Evolutionary conservation across 2,329 filamentous ascomycete species (phyloP), one percentile per base, ranked within the genome.

Genomic region (Pseudocercospora fuligena): DNA sequence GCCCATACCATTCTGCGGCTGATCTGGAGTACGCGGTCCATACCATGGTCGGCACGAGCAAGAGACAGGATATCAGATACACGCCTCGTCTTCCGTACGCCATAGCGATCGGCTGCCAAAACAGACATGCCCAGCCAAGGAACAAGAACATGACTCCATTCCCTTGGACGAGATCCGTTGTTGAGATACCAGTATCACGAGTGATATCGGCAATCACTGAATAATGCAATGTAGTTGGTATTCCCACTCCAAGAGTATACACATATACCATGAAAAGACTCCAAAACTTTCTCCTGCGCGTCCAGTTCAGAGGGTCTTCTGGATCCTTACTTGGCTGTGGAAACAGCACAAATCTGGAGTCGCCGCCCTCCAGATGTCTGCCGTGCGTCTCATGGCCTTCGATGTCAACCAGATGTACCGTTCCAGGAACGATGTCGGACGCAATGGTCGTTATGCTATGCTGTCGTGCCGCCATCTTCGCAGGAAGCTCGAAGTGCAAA

Each of bases 61-160:
- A 59, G 5, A 68, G 56, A 5, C 59, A 66, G 0, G 69, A 72
- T 5, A 73, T 57, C 14, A 76, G 46, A 54, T 76, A 76, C 1
- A 73, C 69, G 2, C 70, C 58, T 11, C 74, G 65, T 36, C 72
- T 67, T 23, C 82, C 82, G 72, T 80, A 83, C 51, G 81, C 79
- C 68, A 82, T 70, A 1, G 82, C 80, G 61, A 83, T 78, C 0
- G 82, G 80, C 66, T 84, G 82, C 82, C 82, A 84, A 59, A 83
- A 79, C 0, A 83, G 63, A 19, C 81, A 73, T 0, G 80, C 80
- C 81, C 82, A 84, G 23, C 81, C 81, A 1, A 80, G 78, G 11
- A 83, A 69, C 19, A 83, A 67, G 58, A 82, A 83, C 70, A 76
- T 73, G 61, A 73, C 72, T n/a, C 74, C 73, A 36, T 73, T 76